These are phyloP conservation scores for Myriosclerotinia scirpicola DNA, from an alignment of 2,329 filamentous ascomycete genomes.

Conservation along the genomic window DNA sequence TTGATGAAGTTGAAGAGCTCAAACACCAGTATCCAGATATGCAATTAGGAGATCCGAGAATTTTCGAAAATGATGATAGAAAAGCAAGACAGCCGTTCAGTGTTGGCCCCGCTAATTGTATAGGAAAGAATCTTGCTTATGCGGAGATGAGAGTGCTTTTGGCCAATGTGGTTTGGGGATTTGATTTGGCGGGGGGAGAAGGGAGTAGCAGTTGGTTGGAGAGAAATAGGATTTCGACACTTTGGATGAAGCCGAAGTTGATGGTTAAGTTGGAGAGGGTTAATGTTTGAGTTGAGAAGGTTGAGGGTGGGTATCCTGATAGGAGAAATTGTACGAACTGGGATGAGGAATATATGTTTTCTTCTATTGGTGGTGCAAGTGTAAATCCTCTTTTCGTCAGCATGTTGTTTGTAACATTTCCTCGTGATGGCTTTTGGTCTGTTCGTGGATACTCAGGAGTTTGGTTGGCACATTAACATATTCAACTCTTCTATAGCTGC, in stretches of 20 bases:
- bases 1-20: not conserved
- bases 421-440: too few species aligned
- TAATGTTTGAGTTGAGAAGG: not conserved
- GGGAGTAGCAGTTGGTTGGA: conserved; percentile 9
- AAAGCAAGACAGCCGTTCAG: conserved; percentile 21
- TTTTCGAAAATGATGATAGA: conserved; percentile 6
- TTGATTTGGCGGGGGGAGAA: conserved; percentile 16
- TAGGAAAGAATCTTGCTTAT: conserved; percentile 24
- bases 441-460: too few species aligned
- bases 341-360: too few species aligned
- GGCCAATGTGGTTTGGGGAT: conserved; percentile 17
- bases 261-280: conserved; percentile 19
- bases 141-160: conserved; percentile 21
- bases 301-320: not conserved
- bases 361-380: too few species aligned
- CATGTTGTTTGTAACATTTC: too few species aligned
- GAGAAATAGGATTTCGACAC: not conserved
- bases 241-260: conserved; percentile 19
- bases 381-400: too few species aligned
- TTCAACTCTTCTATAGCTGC: too few species aligned
- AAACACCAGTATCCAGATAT: not conserved
- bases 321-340: too few species aligned
- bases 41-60: not conserved
- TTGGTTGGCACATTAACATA: too few species aligned
- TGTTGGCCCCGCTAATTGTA: conserved; percentile 15